phyloP scores from a whole-genome alignment of 176 grass and related monocot species.

The Olyra latifolia region DNA sequence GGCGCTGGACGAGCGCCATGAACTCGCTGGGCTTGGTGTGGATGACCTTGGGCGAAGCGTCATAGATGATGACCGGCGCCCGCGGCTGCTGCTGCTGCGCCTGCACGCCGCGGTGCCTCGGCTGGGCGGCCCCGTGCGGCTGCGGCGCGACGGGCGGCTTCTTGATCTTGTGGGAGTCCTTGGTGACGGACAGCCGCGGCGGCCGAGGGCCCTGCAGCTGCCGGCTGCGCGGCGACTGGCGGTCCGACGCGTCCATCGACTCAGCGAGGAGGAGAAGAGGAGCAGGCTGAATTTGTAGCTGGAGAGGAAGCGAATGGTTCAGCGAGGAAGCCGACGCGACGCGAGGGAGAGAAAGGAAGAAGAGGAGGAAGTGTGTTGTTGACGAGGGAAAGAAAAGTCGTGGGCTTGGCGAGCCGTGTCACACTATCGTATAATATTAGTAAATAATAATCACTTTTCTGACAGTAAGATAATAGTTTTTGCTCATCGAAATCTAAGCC shows the following conservation, averaged over 20 bases:
- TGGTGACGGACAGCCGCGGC: conserved; percentile 61
- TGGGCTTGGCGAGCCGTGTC: neutral
- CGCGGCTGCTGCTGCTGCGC: neutral
- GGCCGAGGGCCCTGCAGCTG: conserved; percentile 85
- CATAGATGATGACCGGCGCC: conserved; percentile 81
- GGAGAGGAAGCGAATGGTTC: neutral
- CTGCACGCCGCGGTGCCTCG: neutral
- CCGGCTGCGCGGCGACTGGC: conserved; percentile 62
- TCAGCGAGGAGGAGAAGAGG: neutral
- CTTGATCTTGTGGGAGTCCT: conserved; percentile 80
- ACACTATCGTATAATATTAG: neutral
- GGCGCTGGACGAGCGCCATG: conserved; percentile 89
- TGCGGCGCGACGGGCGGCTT: conserved; percentile 73
- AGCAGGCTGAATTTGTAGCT: neutral
- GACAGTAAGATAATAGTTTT: neutral
- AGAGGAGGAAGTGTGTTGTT: neutral
- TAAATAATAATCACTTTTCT: neutral
- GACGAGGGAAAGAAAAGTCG: neutral
- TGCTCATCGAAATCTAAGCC: neutral
- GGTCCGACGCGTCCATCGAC: conserved; percentile 54
- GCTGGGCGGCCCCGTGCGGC: conserved; percentile 10
- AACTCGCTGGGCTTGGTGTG: conserved; percentile 80
- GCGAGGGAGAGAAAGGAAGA: neutral
- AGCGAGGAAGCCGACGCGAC: neutral
- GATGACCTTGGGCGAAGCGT: conserved; percentile 86